phyloP scores from a whole-genome alignment of 352 stramenopile species.

The Phytophthora kernoviae region DNA sequence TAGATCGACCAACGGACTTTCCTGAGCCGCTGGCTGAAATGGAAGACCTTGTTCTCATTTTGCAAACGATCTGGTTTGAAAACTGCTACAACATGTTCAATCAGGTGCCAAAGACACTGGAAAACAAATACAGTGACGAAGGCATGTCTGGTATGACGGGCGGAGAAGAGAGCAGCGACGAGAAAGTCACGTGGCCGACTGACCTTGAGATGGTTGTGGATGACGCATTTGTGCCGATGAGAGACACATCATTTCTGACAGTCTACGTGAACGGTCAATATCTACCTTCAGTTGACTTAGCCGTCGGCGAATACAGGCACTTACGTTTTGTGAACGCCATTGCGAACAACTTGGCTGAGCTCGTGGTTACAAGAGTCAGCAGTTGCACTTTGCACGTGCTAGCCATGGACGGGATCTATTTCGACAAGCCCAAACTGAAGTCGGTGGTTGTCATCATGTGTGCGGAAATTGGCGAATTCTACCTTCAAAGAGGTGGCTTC shows the following conservation, averaged over 20 bases:
- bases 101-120: conserved; percentile 56
- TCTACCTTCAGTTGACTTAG: conserved; percentile 61
- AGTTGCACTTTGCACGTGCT: conserved; percentile 64
- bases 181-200: conserved; percentile 15
- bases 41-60: conserved; percentile 68
- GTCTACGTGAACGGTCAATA: conserved; percentile 82
- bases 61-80: conserved; percentile 73
- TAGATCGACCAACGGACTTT: conserved; percentile 61
- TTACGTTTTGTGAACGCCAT: conserved; percentile 78
- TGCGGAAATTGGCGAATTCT: conserved; percentile 53
- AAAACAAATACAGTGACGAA: conserved; percentile 48
- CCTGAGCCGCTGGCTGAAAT: conserved; percentile 54
- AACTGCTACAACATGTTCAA: conserved; percentile 71
- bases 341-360: conserved; percentile 79
- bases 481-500: conserved; percentile 65
- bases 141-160: not conserved
- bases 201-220: conserved; percentile 39
- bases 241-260: conserved; percentile 71
- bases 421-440: conserved; percentile 44
- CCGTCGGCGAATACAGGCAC: conserved; percentile 60
- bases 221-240: conserved; percentile 51
- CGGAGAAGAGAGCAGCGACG: not conserved
- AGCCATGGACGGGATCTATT: conserved; percentile 77
- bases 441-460: conserved; percentile 71
- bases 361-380: conserved; percentile 45